Base-by-base conservation (phyloP, 2,329 filamentous ascomycete genomes). In the Mycocentrospora acerina region DNA sequence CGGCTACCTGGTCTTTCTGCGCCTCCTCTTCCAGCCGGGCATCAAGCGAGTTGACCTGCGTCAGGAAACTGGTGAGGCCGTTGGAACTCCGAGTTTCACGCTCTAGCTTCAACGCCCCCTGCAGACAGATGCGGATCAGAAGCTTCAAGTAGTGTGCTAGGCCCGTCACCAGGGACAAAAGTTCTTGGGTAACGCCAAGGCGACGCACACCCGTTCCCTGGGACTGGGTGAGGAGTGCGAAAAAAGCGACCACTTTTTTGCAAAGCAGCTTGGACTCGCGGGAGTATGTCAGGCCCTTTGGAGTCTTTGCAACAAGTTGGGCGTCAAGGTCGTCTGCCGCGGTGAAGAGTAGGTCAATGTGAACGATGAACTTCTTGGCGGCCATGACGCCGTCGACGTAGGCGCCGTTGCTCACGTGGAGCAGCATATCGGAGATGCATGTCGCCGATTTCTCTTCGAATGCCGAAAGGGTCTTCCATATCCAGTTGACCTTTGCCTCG, bases 221-320 rank as follows among this genome's bases (percentile, higher is more conserved):
- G 1, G 90, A 93, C 67, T 95, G 95, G 5, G 91, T 95, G 7
- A 98, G 77, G 13, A 98, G 75, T 10, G 90, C 90, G 67, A 98
- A 98, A 74, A 98, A 98, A 17, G 91, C 88, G 5, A 98, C 93
- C 37, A 98, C 95, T 70, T 98, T 98, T 71, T 98, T 98, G 76
- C 93, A 98, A n/a, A 98, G 80, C 34, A 98, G 77, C 70, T 98
- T 98, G n/a, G 93, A 88, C 72, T 98, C 93, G 58, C 93, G 83
- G 13, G 87, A 86, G 64, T 97, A 98, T 8, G 90, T 88, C 45
- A 98, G 78, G 47, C 87, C 85, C 76, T 93, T 94, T 55, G 88
- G 79, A 13, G 83, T 83, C 29, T 84, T 72, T 14, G 73, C 71
- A 40, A 80, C 74, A 67, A 96, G 84, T 35, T 84, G 80, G 8